phyloP scores from a whole-genome alignment of 208 protist species.

The Crithidia mellificae region DNA sequence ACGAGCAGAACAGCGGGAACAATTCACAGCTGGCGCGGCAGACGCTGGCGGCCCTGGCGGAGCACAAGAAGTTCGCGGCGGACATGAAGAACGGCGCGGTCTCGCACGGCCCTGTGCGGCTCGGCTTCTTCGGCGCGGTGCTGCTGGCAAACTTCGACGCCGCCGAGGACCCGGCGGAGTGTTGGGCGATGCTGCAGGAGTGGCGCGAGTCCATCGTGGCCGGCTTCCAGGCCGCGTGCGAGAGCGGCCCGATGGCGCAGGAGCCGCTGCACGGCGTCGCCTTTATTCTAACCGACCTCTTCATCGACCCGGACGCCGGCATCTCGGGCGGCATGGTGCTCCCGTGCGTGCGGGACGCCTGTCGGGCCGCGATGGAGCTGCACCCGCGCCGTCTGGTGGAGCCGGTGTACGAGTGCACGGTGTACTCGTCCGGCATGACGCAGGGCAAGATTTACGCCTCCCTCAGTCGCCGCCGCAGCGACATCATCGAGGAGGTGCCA shows the following conservation, averaged over 20 bases:
- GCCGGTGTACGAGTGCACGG: constrained; percentile 97
- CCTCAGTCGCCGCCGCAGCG: constrained; percentile 85
- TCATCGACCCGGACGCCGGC: constrained; percentile 41
- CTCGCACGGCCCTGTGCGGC: constrained; percentile 59
- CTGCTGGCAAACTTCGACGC: constrained; percentile 72
- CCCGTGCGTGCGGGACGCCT: constrained; percentile 93
- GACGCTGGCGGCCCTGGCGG: constrained; percentile 37
- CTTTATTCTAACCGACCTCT: constrained; percentile 79
- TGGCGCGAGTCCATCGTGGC: constrained; percentile 89
- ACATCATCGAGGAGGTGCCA: constrained; percentile 96
- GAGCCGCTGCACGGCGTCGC: constrained; percentile 96
- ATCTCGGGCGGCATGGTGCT: constrained; percentile 93
- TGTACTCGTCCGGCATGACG: constrained; percentile 90
- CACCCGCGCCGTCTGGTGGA: constrained; percentile 94
- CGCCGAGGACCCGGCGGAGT: constrained; percentile 25
- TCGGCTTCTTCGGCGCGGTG: constrained; percentile 75
- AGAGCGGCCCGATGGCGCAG: constrained; percentile 96
- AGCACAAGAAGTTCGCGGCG: constrained; percentile 62
- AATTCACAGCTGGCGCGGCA: constrained; percentile 45
- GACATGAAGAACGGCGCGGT: constrained; percentile 55
- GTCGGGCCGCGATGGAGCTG: constrained; percentile 90
- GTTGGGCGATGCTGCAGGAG: constrained; percentile 41
- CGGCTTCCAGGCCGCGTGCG: constrained; percentile 95
- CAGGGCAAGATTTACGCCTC: constrained; percentile 90
- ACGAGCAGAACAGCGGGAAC: constrained; percentile 68